phyloP scores from a whole-genome alignment of 495 filamentous ascomycete genomes.

The Penicillium pulvis region DNA sequence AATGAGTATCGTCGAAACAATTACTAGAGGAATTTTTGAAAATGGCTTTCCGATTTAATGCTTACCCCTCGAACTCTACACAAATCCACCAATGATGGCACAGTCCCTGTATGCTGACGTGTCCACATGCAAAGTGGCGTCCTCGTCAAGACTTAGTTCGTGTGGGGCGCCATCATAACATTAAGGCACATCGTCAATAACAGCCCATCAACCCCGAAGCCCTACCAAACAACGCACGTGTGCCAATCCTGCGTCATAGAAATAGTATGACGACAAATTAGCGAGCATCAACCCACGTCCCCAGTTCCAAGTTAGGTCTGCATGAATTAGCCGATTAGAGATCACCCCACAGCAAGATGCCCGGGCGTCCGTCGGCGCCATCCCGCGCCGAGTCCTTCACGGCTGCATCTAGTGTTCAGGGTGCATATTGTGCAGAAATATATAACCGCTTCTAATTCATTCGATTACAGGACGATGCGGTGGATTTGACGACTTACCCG shows the following conservation, averaged over 20 bases:
- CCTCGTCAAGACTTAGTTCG: background rate
- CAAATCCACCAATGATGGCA: background rate
- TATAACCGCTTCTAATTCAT: background rate
- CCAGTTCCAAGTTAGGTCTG: background rate
- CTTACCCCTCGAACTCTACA: background rate
- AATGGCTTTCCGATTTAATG: background rate
- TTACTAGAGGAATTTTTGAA: background rate
- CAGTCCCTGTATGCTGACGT: constrained; percentile 1
- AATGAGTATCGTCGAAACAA: background rate
- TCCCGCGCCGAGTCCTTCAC: background rate
- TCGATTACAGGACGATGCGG: background rate
- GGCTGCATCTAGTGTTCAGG: background rate
- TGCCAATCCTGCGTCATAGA: background rate
- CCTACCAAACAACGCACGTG: constrained; percentile 1
- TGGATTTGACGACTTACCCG: background rate
- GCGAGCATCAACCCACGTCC: background rate
- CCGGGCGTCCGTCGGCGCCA: constrained; percentile 4
- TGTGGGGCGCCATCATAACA: constrained; percentile 1
- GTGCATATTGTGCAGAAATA: background rate
- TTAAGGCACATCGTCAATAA: background rate
- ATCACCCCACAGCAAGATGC: background rate
- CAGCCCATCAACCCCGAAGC: background rate
- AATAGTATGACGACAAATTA: background rate
- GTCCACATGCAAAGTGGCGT: constrained; percentile 1
- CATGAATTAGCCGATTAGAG: background rate